Evolutionary conservation across 176 grass and related monocot genomes (phyloP), one percentile per base, ranked within the genome.

Genomic region (Lolium perenne): DNA sequence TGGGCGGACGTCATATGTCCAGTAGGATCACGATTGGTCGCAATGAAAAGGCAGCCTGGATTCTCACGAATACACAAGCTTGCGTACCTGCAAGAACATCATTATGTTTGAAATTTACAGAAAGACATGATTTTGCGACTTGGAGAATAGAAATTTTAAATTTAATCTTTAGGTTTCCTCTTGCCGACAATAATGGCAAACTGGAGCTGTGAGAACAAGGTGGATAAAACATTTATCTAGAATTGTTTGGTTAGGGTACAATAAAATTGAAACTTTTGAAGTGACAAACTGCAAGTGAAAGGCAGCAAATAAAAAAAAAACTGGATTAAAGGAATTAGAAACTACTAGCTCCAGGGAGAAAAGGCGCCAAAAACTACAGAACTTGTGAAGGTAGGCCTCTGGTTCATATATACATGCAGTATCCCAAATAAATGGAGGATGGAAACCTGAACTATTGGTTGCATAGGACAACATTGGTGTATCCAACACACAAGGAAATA

Each of bases 31-130:
- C 93, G 75, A 74, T 98, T 98, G 18, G 96, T 98, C 4, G 96
- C 96, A 77, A 98, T 88, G 71, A 98, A 98, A 94, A 98, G 93
- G 82, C 96, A 98, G 43, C 91, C 90, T 62, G 96, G 93, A 78
- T 98, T 98, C 86, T 98, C 88, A 89, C 91, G 90, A 45, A 95
- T 94, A 87, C 93, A 98, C 68, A 86, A 88, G 79, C 86, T 98
- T 77, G 96, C 90, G 77, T 98, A 98, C 82, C 96, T 98, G 79
- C 81, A 76, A 89, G 78, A 86, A 41, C 8, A 81, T 38, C 17
- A 63, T 8, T 75, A 74, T 63, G 21, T 59, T 73, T 53, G 45
- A 75, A 32, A 46, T 73, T 41, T 72, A 47, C 45, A 49, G 22
- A 75, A 49, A 84, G 74, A 29, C 3, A 23, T 50, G 23, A 49